Conservation (phyloP, 768 basidiomycete genomes). For the Collybiopsis luxurians region DNA sequence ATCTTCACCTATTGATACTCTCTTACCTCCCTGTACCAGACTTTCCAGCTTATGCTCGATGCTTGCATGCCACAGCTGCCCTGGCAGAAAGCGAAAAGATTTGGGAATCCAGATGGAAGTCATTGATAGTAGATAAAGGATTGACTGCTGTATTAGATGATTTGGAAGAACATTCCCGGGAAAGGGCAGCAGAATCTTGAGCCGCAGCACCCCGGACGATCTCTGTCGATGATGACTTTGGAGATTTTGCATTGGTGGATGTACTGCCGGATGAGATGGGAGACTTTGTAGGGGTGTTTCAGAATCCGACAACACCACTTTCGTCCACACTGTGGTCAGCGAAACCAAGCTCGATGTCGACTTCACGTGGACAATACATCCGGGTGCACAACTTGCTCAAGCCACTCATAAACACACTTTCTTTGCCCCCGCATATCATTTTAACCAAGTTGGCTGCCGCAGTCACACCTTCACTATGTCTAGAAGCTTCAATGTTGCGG, state of each 20-base stretch:
- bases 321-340: slow-evolving; percentile 12
- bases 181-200: slow-evolving; percentile 33
- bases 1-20: slow-evolving; percentile 74
- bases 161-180: slow-evolving; percentile 47
- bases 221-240: slow-evolving; percentile 82
- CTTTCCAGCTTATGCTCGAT: slow-evolving; percentile 70
- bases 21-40: slow-evolving; percentile 76
- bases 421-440: slow-evolving; percentile 63
- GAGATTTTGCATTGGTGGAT: slow-evolving; percentile 69
- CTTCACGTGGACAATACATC: slow-evolving; percentile 57
- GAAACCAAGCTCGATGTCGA: slow-evolving; percentile 22
- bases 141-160: slow-evolving; percentile 53
- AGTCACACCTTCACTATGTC: slow-evolving; percentile 41
- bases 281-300: slow-evolving; percentile 37
- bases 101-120: slow-evolving; percentile 75
- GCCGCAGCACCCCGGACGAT: slow-evolving; percentile 59
- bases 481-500: slow-evolving; percentile 67
- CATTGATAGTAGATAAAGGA: slow-evolving; percentile 49
- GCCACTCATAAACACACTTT: slow-evolving; percentile 54
- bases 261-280: slow-evolving; percentile 42
- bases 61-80: slow-evolving; percentile 58
- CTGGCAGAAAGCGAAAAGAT: slow-evolving; percentile 69
- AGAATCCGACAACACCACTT: slow-evolving; percentile 12
- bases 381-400: slow-evolving; percentile 65
- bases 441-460: slow-evolving; percentile 53